These are phyloP conservation scores for Helicocarpus griseus DNA, from an alignment of 2,329 filamentous ascomycete genomes.

Conservation along the genomic window DNA sequence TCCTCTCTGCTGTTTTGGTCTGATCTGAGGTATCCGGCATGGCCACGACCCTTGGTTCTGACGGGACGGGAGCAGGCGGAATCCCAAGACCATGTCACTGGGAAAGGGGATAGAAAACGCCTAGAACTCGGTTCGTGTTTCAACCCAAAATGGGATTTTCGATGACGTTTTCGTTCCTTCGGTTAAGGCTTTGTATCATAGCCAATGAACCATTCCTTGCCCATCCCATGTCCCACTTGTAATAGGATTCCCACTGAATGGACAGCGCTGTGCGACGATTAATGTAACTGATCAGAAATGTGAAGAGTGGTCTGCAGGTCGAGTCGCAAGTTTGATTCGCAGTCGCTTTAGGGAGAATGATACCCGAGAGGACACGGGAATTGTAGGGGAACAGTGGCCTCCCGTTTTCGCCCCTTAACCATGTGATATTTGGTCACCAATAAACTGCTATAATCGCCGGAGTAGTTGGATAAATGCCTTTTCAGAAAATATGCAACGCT, in stretches of 20 bases:
- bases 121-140: background rate
- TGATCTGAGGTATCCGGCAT: background rate
- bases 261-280: background rate
- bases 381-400: background rate
- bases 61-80: constrained; percentile 4
- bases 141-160: background rate
- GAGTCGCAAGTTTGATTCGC: background rate
- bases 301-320: background rate
- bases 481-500: background rate
- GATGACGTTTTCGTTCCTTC: constrained; percentile 4
- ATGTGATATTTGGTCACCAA: background rate
- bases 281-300: background rate
- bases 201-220: background rate
- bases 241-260: background rate
- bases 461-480: background rate
- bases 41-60: background rate
- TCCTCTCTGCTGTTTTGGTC: background rate
- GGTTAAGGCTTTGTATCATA: background rate
- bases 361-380: background rate
- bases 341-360: background rate
- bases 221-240: background rate
- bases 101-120: constrained; percentile 7
- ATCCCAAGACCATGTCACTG: constrained; percentile 12
- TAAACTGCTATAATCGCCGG: background rate
- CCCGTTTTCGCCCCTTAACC: background rate